These are phyloP conservation scores for Peribolospora baueri DNA, from an alignment of 768 basidiomycete species.

Conservation along the genomic window DNA sequence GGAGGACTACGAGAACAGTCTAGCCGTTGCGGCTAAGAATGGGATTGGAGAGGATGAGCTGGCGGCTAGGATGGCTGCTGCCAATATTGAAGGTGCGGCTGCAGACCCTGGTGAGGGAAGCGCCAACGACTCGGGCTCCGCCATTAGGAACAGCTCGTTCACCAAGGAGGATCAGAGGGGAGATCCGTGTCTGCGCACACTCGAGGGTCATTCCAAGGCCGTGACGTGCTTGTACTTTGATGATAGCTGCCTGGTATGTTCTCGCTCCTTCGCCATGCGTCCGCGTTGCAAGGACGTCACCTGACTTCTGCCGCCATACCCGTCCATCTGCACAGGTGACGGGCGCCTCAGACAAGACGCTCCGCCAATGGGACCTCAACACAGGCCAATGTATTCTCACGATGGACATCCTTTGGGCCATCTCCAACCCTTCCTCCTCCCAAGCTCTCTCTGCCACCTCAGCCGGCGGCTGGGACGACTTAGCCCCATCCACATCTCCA, in stretches of 20 bases:
- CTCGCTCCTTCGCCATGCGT: background rate
- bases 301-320: conserved; percentile 6
- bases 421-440: conserved; percentile 48
- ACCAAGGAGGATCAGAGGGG: conserved; percentile 26
- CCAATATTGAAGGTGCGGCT: conserved; percentile 6
- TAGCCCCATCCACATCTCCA: conserved; percentile 2
- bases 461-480: conserved; percentile 5
- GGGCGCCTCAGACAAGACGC: conserved; percentile 90
- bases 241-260: conserved; percentile 65
- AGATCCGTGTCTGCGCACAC: conserved; percentile 40
- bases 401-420: conserved; percentile 99
- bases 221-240: conserved; percentile 91
- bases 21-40: conserved; percentile 9
- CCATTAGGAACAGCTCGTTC: conserved; percentile 19
- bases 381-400: conserved; percentile 97
- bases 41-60: conserved; percentile 16
- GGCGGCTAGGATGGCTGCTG: conserved; percentile 8
- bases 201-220: conserved; percentile 80
- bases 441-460: conserved; percentile 8
- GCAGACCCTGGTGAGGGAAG: conserved; percentile 8
- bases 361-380: conserved; percentile 90
- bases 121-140: background rate
- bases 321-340: conserved; percentile 39
- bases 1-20: conserved; percentile 34
- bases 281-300: background rate